Evolutionary conservation across 495 filamentous ascomycete genomes (phyloP).

Genomic region (Astrocystis sublimbata): DNA sequence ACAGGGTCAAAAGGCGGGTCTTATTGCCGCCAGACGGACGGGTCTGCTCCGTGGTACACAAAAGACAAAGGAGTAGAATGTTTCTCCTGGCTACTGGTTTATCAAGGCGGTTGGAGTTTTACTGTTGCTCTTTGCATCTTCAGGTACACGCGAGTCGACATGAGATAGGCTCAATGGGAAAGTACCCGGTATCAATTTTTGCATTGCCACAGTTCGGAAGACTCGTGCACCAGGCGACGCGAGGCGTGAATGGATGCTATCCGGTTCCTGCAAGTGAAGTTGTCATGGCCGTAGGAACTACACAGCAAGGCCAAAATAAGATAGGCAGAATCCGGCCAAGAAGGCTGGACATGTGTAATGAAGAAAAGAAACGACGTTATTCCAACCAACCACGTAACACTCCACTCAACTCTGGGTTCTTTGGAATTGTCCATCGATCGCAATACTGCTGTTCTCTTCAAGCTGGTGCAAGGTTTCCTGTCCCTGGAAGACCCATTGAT

Average conservation of each 20-base stretch:
- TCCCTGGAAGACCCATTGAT: no score
- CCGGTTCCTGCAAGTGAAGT: slow-evolving; percentile 7
- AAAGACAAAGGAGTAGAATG: slow-evolving; percentile 92
- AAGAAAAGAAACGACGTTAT: slow-evolving; percentile 19
- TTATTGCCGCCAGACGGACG: slow-evolving; percentile 97
- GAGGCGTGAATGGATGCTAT: slow-evolving; percentile 18
- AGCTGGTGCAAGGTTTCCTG: no score
- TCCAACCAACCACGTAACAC: no score
- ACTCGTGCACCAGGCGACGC: slow-evolving; percentile 13
- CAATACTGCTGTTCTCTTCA: no score
- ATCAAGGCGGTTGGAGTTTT: slow-evolving; percentile 56
- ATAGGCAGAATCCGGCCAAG: slow-evolving; percentile 35
- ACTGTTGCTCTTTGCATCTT: slow-evolving; percentile 59
- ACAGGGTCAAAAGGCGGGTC: slow-evolving; percentile 99
- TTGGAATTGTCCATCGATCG: no score
- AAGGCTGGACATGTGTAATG: slow-evolving; percentile 24
- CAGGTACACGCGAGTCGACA: slow-evolving; percentile 50
- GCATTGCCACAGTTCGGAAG: slow-evolving; percentile 21
- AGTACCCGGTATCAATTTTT: slow-evolving; percentile 39
- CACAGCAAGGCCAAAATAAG: slow-evolving; percentile 22
- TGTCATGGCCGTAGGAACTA: slow-evolving; percentile 12
- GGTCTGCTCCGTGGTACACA: slow-evolving; percentile 99
- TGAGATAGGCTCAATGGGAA: slow-evolving; percentile 41
- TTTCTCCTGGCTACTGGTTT: slow-evolving; percentile 48
- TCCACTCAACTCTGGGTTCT: no score